Evolutionary conservation across 2,329 filamentous ascomycete species (phyloP), one percentile per base, ranked within the genome.

Genomic region (Xylaria digitata): DNA sequence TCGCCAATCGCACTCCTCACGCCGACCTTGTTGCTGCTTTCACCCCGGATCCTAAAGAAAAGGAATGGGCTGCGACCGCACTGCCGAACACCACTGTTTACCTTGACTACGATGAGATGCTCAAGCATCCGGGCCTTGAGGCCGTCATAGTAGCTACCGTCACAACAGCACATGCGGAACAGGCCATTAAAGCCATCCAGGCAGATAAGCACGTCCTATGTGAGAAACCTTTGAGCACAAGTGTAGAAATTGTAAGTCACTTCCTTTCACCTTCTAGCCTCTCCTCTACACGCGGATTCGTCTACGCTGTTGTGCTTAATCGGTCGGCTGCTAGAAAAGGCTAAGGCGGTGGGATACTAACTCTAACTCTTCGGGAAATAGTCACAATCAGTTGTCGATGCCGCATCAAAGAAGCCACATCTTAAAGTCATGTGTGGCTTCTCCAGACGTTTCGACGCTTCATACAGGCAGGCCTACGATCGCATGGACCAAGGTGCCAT

Each of bases 401-500:
- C 86, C 26, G 57, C 63, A 17, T 21, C 30, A 43, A 61, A 61
- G 42, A 54, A 61, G 67, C 87, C 88, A 1, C 75, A 89, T 58
- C 82, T 89, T 21, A 91, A 90, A 76, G 87, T 91, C 62, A 86
- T 91, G 82, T 89, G 87, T 72, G 88, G 87, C 6, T 90, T 90
- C 81, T 89, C 86, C 5, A 85, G 88, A 34, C 86, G 88, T 63
- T 92, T 92, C 80, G 90, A 92, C 72, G 80, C 83, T 50, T 89
- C 86, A 46, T 91, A 91, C 80, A 83, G 87, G 63, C 83, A 89
- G 57, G 89, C 89, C 21, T 83, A 82, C 74, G 72, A 78, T 21
- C 84, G 86, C 70, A 83, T 87, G 73, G 75, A 82, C 21, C 71
- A 77, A 0, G 89, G 88, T 15, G 72, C 81, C 40, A 90, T 91